Conservation (phyloP, 2,329 filamentous ascomycete genomes). For the Monilinia vaccinii-corymbosi region DNA sequence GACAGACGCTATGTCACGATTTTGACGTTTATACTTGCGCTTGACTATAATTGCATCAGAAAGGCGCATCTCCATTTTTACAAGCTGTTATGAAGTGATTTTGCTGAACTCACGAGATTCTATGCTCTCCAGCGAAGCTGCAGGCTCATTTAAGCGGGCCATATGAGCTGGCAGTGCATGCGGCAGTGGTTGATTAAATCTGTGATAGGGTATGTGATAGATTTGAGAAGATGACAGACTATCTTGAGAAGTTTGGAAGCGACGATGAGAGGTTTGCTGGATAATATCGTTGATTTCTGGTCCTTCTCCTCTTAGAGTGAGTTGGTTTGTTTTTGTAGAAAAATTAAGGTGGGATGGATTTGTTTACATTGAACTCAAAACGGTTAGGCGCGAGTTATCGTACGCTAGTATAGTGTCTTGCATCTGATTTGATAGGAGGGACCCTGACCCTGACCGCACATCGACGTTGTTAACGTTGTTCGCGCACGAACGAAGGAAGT, state of each 20-base stretch:
- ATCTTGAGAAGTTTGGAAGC: background rate
- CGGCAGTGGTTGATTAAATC: constrained; percentile 13
- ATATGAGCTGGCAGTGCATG: constrained; percentile 37
- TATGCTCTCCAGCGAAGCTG: constrained; percentile 57
- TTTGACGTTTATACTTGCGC: constrained; percentile 71
- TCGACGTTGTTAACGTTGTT: background rate
- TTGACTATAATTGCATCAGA: constrained; percentile 47
- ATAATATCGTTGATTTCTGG: background rate
- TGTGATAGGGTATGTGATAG: background rate
- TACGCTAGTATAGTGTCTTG: background rate
- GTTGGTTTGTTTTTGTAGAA: too few species aligned
- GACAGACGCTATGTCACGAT: constrained; percentile 70
- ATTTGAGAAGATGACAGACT: background rate
- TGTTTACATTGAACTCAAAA: constrained; percentile 27
- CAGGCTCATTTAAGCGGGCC: constrained; percentile 73
- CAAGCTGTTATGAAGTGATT: background rate
- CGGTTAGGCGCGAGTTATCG: background rate
- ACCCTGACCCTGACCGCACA: background rate
- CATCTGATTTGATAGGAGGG: background rate
- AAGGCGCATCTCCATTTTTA: constrained; percentile 1
- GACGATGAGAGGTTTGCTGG: background rate
- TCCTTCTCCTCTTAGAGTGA: too few species aligned
- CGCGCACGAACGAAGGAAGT: background rate
- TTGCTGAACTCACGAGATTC: constrained; percentile 53
- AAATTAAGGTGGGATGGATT: background rate